phyloP scores from a whole-genome alignment of 257 asterid genomes.

The Fraxinus americana region DNA sequence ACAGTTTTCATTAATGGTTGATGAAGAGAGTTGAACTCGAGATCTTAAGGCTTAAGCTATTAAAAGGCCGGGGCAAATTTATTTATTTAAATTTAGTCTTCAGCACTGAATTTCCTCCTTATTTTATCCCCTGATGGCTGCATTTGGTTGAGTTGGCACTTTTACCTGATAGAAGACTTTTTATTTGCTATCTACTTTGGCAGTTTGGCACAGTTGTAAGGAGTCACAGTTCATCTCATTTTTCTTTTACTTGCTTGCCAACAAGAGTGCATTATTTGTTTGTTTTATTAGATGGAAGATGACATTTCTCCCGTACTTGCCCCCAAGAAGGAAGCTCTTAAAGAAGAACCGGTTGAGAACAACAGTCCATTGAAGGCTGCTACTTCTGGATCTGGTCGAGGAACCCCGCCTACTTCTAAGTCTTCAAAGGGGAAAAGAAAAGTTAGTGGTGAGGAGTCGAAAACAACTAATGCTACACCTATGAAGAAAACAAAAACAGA shows the following conservation, averaged over 20 bases:
- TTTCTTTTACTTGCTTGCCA: not conserved
- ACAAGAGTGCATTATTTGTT: constrained; percentile 8
- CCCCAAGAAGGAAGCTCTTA: constrained; percentile 78
- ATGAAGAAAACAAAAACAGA: constrained; percentile 83
- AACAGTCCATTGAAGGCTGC: constrained; percentile 64
- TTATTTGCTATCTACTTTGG: constrained; percentile 16
- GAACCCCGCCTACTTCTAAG: constrained; percentile 70
- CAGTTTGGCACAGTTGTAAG: constrained; percentile 3
- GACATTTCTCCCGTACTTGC: constrained; percentile 82
- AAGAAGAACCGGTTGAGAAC: constrained; percentile 78
- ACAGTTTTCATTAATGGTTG: not conserved
- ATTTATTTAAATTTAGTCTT: not conserved
- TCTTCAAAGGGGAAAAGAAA: constrained; percentile 79
- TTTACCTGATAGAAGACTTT: not conserved
- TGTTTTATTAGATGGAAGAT: constrained; percentile 56
- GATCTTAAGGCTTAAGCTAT: not conserved
- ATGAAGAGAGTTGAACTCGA: not conserved
- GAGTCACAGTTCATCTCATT: constrained; percentile 3
- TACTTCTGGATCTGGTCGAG: constrained; percentile 61
- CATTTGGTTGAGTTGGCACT: not conserved
- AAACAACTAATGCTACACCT: constrained; percentile 61
- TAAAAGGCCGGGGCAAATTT: not conserved
- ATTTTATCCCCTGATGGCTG: not conserved
- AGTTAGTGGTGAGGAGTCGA: constrained; percentile 66
- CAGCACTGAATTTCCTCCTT: not conserved